Base-by-base conservation (phyloP, 2,329 filamentous ascomycete species). In the Aspergillus sp. region DNA sequence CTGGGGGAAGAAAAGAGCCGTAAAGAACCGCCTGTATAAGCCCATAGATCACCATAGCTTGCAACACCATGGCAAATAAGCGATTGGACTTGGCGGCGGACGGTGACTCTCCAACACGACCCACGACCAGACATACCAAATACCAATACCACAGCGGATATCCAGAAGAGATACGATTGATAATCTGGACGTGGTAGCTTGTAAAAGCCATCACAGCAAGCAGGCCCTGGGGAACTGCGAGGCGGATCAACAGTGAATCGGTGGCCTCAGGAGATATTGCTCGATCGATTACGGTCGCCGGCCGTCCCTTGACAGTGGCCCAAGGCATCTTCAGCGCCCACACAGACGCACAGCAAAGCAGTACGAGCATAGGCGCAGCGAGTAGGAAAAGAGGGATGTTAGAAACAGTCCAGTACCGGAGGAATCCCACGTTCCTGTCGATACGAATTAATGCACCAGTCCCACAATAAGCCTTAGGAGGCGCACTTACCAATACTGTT, bases 111-210 rank as follows among this genome's bases (percentile, higher is more conserved):
- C 52, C 53, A 46, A 48, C 48, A 30, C 55, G 49, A 27, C 55
- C 52, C 41, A 68, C 49, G 13, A 61, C 55, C 32, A 52, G 52
- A 15, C 69, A 70, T 1, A 86, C 87, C 35, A 95, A 65, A 75
- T 85, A 88, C 76, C 86, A 84, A 64, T 95, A 93, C 89, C 90
- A 96, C 15, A 93, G 69, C 1, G 90, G 87, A 66, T 91, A 95
- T 0, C 84, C 91, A 0, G 90, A 95, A 1, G 88, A 85, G 13
- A 98, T 78, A 20, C 93, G 82, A 41, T 86, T 95, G 60, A 97
- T 85, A 57, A 98, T 94, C 68, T 98, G 93, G 22, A 96, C 86
- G 63, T 98, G 93, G 62, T 94, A 95, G 53, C 74, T 88, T 10
- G 84, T 88, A 17, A 90, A 68, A 17, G 89, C 87, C 50, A 91